Evolutionary conservation across 2,329 filamentous ascomycete genomes (phyloP), one percentile per base, ranked within the genome.

Genomic region (Trichoderma sp.): DNA sequence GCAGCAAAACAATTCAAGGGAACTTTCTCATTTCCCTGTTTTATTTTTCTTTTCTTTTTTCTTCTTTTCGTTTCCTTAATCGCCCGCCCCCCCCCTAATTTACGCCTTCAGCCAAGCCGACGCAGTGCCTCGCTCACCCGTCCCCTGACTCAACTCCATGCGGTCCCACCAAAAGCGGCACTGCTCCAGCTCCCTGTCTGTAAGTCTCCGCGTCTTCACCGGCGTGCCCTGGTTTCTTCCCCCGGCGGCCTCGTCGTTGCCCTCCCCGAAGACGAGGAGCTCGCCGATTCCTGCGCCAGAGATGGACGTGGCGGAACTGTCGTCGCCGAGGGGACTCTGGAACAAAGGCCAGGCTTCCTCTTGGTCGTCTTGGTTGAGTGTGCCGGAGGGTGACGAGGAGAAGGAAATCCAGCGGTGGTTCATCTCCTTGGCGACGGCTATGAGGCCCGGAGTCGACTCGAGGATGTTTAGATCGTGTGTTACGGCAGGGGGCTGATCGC

Each of bases 101-200:
- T 35, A 57, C 9, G 48, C 59, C 29, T 34, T 29, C 19, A 59
- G 12, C 59, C 58, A 64, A 52, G 61, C 60, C n/a, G 54, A 42
- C 25, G 67, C 67, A 32, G 57, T 39, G 25, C 57, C 68, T 45
- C 45, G 65, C 54, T 68, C 68, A 13, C 73, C 71, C 70, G 70
- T 72, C 19, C 73, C 75, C 69, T 76, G 72, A 37, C 75, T 76
- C 66, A 76, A 56, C 53, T 71, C 70, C 74, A 84, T 82, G 69
- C 83, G 82, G 13, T 80, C 79, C 85, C 86, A 89, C 89, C 89
- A 91, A 74, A 87, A 90, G 13, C 78, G 75, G 71, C 85, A 88
- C 72, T 86, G 82, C 60, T 80, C 75, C 64, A 76, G 77, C 69
- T 86, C 84, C 68, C 79, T 78, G 4, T 74, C 75, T 25, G 79